Evolutionary conservation across 2,329 filamentous ascomycete species (phyloP).

Genomic region (Botrytis galanthina): DNA sequence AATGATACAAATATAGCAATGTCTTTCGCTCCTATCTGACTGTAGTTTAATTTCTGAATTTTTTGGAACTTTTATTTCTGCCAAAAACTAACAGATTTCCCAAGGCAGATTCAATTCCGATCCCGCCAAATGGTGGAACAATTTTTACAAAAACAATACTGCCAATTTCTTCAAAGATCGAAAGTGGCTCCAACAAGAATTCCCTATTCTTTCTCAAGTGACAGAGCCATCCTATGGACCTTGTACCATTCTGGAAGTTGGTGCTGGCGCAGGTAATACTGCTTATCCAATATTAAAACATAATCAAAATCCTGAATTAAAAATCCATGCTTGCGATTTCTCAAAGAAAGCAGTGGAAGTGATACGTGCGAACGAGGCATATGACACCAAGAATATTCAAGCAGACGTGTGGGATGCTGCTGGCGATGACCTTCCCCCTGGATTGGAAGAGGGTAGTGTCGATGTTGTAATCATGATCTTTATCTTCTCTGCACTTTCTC

Average conservation of each 20-base stretch:
- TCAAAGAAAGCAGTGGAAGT: conserved; percentile 93
- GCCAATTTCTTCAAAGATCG: conserved; percentile 98
- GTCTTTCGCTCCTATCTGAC: conserved; percentile 77
- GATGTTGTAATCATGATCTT: conserved; percentile 95
- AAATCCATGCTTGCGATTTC: conserved; percentile 92
- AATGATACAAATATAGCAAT: conserved; percentile 56
- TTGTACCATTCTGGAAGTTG: conserved; percentile 79
- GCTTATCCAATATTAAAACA: conserved; percentile 84
- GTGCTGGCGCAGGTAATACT: conserved; percentile 93
- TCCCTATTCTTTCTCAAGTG: conserved; percentile 78
- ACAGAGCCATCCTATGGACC: conserved; percentile 68
- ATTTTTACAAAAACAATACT: conserved; percentile 97
- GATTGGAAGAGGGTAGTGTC: conserved; percentile 72
- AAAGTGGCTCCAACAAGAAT: conserved; percentile 96
- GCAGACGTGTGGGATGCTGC: conserved; percentile 96
- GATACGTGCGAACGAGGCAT: conserved; percentile 77
- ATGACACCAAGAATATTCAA: conserved; percentile 68
- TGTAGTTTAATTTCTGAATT: conserved; percentile 31
- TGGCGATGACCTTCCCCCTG: conserved; percentile 69
- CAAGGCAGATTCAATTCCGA: conserved; percentile 79
- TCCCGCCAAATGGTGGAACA: conserved; percentile 96
- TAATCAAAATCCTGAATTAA: conserved; percentile 79
- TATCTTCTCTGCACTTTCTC: conserved; percentile 90
- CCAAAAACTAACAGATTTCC: conserved; percentile 43
- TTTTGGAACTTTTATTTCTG: conserved; percentile 19